Evolutionary conservation across 2,329 filamentous ascomycete species (phyloP), one percentile per base, ranked within the genome.

Genomic region (Penicillium sp.): DNA sequence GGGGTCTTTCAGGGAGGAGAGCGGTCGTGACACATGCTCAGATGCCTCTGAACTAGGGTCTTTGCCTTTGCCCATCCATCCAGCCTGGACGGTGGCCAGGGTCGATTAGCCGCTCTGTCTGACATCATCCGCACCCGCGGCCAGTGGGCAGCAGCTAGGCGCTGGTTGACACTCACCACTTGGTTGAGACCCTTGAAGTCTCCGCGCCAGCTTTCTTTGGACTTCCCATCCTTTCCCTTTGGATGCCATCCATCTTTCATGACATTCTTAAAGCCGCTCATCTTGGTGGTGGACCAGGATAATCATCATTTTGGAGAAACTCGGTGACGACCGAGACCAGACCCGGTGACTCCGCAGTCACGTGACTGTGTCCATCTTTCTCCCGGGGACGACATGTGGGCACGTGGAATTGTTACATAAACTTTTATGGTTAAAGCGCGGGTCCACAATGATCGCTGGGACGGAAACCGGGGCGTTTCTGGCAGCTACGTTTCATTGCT

Each of bases 1-100:
- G 1, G 88, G 90, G 63, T 95, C 89, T 64, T 82, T 83, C 28
- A 95, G 76, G 3, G 81, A 76, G 7, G 82, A 76, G 38, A 94
- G 71, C 1, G 90, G 89, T 12, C 76, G 75, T 5, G 80, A 77
- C 45, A 77, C 70, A 54, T 82, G 81, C 25, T 77, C 73, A 32
- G 66, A 55, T 37, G 66, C 60, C 29, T 79, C 70, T 34, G 69
- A 61, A 36, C 69, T 64, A 12, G 67, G 55, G 48, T 74, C 67
- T 51, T 78, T 74, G 47, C 77, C 72, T 65, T 79, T 76, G 41
- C 81, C 78, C 63, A 82, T 73, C 76, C 76, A 79, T 56, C 77
- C 78, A 52, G 77, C 76, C 79, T 82, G 54, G 29, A 35, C 39
- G 28, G 32, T 34, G 9, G 13, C 13, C 36, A 7, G 24, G 36